A percentile compares a stretch with the other conserved stretches of the same genome.
phyloP scores from a whole-genome alignment of 495 filamentous ascomycete genomes.

The Podospora bellae-mahoneyi region DNA sequence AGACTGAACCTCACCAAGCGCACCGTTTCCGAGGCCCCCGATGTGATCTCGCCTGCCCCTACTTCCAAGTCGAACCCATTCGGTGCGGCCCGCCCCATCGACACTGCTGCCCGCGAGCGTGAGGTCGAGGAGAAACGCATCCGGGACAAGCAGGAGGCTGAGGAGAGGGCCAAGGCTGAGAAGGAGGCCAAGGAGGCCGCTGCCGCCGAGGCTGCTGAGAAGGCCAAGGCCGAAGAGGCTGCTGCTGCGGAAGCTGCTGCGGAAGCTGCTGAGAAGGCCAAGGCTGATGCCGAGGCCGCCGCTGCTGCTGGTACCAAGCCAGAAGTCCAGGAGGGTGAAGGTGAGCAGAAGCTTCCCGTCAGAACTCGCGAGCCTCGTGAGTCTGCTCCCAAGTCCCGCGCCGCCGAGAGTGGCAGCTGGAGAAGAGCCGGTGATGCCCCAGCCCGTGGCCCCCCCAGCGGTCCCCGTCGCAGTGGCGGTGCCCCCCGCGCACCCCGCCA shows the following conservation, averaged over 20 bases:
- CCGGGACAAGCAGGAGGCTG: conserved; percentile 80
- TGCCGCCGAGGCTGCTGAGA: conserved; percentile 56
- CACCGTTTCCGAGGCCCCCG: conserved; percentile 70
- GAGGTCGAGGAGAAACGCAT: conserved; percentile 86
- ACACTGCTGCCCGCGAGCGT: conserved; percentile 80
- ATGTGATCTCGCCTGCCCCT: conserved; percentile 47
- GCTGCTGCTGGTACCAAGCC: conserved; percentile 34
- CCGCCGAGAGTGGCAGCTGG: conserved; percentile 52
- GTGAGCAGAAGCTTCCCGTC: conserved; percentile 35
- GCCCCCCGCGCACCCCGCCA: conserved; percentile 43
- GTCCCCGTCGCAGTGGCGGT: conserved; percentile 39
- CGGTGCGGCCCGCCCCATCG: conserved; percentile 84
- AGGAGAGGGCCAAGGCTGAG: conserved; percentile 80
- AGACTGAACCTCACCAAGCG: conserved; percentile 82
- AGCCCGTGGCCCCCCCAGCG: conserved; percentile 38
- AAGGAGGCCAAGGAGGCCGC: conserved; percentile 63
- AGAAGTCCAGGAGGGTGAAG: conserved; percentile 48
- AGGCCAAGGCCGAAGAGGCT: conserved; percentile 26
- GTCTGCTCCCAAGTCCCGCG: conserved; percentile 38
- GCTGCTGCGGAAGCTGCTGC: conserved; percentile 42
- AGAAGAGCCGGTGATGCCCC: conserved; percentile 40
- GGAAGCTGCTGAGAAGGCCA: conserved; percentile 73
- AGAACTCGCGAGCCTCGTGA: conserved; percentile 26
- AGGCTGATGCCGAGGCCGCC: conserved; percentile 50
- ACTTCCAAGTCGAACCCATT: conserved; percentile 82